Percentiles rank a stretch among this genome's conserved stretches.
Evolutionary conservation across 1,284 basidiomycete genomes (phyloP).

Genomic region (Moesziomyces parantarcticus): DNA sequence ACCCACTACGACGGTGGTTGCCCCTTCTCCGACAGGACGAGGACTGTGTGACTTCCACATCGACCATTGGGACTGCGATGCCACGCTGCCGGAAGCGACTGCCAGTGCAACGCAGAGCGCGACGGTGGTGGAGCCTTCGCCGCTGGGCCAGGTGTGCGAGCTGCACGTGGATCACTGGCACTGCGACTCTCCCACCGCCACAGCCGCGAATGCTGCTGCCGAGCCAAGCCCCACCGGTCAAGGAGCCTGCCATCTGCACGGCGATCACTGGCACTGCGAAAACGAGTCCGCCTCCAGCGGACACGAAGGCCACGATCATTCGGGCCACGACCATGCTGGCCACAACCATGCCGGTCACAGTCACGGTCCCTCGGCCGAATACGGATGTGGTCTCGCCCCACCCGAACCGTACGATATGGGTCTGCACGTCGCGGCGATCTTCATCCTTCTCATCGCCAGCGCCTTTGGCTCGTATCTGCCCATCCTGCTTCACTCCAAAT

Average conservation of each 20-base stretch:
- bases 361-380: constrained; percentile 68
- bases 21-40: constrained; percentile 30
- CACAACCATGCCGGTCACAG: constrained; percentile 36
- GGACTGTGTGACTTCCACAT: constrained; percentile 36
- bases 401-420: constrained; percentile 67
- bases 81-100: constrained; percentile 9
- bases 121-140: constrained; percentile 14
- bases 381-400: constrained; percentile 65
- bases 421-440: constrained; percentile 70
- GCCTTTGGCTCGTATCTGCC: constrained; percentile 68
- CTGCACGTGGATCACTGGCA: constrained; percentile 31
- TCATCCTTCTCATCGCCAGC: constrained; percentile 68
- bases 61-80: constrained; percentile 40
- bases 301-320: constrained; percentile 18
- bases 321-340: constrained; percentile 12
- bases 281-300: constrained; percentile 6
- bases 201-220: constrained; percentile 6
- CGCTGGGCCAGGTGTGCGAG: constrained; percentile 19
- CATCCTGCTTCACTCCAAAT: constrained; percentile 66
- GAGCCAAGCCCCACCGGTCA: constrained; percentile 31
- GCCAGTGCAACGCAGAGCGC: constrained; percentile 1
- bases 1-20: constrained; percentile 17
- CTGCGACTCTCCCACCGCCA: constrained; percentile 16
- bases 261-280: constrained; percentile 51
- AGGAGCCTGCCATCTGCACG: constrained; percentile 33